Evolutionary conservation across 345 rosid species (phyloP).

Genomic region (Linum usitatissimum): DNA sequence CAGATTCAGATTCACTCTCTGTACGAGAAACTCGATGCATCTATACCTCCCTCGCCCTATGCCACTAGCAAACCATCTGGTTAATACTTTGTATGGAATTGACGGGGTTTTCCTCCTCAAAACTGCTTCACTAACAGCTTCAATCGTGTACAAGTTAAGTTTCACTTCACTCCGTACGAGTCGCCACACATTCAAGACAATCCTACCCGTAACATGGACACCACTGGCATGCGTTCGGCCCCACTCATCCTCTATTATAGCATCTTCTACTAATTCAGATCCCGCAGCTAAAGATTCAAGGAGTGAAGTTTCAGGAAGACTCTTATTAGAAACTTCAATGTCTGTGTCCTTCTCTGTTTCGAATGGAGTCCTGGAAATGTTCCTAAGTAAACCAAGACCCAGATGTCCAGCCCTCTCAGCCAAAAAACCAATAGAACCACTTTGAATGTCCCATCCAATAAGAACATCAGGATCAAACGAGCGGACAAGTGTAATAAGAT

Average conservation of each 20-base stretch:
- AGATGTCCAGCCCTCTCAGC: constrained; percentile 96
- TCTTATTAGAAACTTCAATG: constrained; percentile 27
- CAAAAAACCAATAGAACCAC: constrained; percentile 83
- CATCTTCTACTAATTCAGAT: constrained; percentile 35
- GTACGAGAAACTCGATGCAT: constrained; percentile 61
- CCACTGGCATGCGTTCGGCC: constrained; percentile 98
- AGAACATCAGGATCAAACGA: constrained; percentile 73
- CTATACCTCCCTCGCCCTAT: constrained; percentile 65
- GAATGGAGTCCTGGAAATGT: constrained; percentile 61
- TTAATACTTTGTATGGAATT: constrained; percentile 48
- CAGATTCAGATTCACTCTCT: constrained; percentile 68
- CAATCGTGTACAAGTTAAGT: constrained; percentile 68
- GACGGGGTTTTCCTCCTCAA: constrained; percentile 71
- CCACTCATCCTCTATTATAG: constrained; percentile 83
- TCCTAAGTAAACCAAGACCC: constrained; percentile 69
- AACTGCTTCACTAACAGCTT: constrained; percentile 79
- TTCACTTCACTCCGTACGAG: constrained; percentile 80
- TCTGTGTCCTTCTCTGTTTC: constrained; percentile 25
- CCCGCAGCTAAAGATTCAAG: constrained; percentile 34
- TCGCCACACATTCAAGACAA: constrained; percentile 86
- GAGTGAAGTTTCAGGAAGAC: constrained; percentile 20
- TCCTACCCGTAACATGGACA: constrained; percentile 89
- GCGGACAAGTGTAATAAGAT: constrained; percentile 39
- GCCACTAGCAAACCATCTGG: constrained; percentile 77
- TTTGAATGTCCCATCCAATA: constrained; percentile 93